These are phyloP conservation scores for Trichosporon sp. DNA, from an alignment of 1,284 basidiomycete genomes.

Conservation along the genomic window DNA sequence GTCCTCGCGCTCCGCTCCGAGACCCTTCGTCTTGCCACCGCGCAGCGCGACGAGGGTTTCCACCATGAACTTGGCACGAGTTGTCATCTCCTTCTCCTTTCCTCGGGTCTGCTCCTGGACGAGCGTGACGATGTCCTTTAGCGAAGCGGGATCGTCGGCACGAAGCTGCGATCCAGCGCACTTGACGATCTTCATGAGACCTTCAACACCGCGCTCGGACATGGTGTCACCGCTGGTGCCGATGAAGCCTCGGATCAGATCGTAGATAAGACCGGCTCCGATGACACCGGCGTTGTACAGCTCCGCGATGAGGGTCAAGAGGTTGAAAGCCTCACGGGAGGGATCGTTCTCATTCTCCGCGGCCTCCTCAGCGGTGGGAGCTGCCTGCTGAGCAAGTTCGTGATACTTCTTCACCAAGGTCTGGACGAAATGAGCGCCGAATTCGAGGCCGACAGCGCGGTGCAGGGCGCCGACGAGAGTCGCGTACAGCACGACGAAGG, in stretches of 20 bases:
- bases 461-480: constrained; percentile 83
- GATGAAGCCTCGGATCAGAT: constrained; percentile 80
- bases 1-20: constrained; percentile 61
- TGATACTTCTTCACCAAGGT: constrained; percentile 38
- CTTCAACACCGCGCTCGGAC: constrained; percentile 79
- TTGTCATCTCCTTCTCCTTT: constrained; percentile 65
- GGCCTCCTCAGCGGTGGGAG: constrained; percentile 23
- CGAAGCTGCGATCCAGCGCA: constrained; percentile 85
- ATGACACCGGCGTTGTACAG: constrained; percentile 95
- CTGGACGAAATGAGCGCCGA: constrained; percentile 68
- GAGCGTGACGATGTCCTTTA: constrained; percentile 62
- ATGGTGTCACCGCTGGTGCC: constrained; percentile 58
- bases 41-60: constrained; percentile 87
- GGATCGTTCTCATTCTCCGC: constrained; percentile 30
- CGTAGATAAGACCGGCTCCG: constrained; percentile 83
- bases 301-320: constrained; percentile 84
- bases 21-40: constrained; percentile 81
- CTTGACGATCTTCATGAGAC: constrained; percentile 80
- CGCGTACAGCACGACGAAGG: constrained; percentile 87
- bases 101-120: constrained; percentile 72
- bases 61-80: constrained; percentile 79
- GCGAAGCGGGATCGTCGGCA: constrained; percentile 63
- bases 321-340: constrained; percentile 81
- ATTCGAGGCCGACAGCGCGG: constrained; percentile 84
- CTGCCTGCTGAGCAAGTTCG: constrained; percentile 13